Evolutionary conservation across 1,284 basidiomycete species (phyloP).

Genomic region (Cutaneotrichosporon sp.): DNA sequence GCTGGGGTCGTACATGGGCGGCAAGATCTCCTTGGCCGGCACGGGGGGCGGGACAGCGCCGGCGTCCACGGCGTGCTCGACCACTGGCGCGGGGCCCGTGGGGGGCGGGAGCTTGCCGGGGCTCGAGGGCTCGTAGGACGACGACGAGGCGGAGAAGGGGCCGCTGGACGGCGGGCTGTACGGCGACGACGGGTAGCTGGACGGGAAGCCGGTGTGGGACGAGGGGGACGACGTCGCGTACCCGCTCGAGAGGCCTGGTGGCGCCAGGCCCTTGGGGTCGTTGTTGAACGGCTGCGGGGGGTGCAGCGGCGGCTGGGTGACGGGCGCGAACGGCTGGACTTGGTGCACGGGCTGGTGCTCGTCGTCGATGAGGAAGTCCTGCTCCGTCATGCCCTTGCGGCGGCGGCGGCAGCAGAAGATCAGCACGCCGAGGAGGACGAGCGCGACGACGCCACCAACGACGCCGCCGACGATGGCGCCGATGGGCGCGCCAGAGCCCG

Average conservation of each 20-base stretch:
- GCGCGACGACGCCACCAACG: conserved; percentile 47
- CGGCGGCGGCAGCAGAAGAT: conserved; percentile 45
- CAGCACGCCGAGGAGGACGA: conserved; percentile 35
- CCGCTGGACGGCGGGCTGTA: neutral
- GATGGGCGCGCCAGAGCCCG: conserved; percentile 23
- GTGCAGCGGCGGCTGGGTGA: neutral
- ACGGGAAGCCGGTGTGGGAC: neutral
- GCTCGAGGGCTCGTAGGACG: neutral
- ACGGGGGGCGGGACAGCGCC: neutral
- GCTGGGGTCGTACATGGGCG: conserved; percentile 6
- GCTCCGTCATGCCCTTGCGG: conserved; percentile 20
- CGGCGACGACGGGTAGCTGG: neutral
- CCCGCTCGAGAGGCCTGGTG: neutral
- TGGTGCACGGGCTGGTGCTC: neutral
- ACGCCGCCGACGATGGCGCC: conserved; percentile 54
- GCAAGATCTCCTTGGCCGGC: neutral
- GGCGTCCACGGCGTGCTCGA: conserved; percentile 3
- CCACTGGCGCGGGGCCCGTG: neutral
- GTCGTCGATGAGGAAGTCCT: conserved; percentile 1
- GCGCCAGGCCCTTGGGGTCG: neutral
- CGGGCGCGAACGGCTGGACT: conserved; percentile 1
- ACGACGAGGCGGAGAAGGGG: neutral
- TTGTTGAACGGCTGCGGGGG: neutral
- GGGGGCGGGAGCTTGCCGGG: neutral
- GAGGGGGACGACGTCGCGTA: no score